These are phyloP conservation scores for Syzygium malaccense DNA, from an alignment of 441 rosid genomes.

Conservation along the genomic window DNA sequence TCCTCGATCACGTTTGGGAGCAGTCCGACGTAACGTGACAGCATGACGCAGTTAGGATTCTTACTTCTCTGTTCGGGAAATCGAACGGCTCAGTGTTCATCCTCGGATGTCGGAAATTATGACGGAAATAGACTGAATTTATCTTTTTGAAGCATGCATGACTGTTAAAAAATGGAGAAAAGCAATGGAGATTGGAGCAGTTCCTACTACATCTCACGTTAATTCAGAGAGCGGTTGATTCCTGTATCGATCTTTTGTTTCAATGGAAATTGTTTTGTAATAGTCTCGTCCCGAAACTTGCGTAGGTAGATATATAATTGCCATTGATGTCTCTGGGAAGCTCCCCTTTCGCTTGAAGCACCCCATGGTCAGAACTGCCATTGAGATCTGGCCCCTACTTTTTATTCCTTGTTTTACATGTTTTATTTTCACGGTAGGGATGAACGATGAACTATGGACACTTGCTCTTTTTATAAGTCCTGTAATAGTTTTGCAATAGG, in stretches of 20 bases:
- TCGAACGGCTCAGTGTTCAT: too few relatives aligned
- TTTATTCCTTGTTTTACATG: neutral
- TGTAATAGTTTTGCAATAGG: too few relatives aligned
- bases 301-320: constrained; percentile 31
- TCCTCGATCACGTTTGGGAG: too few relatives aligned
- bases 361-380: constrained; percentile 59
- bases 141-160: neutral
- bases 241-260: too few relatives aligned
- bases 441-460: neutral
- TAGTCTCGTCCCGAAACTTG: too few relatives aligned
- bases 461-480: too few relatives aligned
- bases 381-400: constrained; percentile 35
- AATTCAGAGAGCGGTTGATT: too few relatives aligned
- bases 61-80: neutral
- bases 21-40: too few relatives aligned
- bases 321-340: constrained; percentile 62
- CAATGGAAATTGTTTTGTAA: too few relatives aligned
- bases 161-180: too few relatives aligned
- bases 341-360: constrained; percentile 59
- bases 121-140: neutral
- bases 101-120: neutral
- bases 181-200: too few relatives aligned
- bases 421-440: neutral
- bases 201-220: too few relatives aligned
- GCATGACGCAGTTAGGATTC: neutral